A percentile compares a stretch with the other conserved stretches of the same genome.
Conservation (phyloP, 2,329 filamentous ascomycete genomes). For the Teratosphaeria nubilosa region DNA sequence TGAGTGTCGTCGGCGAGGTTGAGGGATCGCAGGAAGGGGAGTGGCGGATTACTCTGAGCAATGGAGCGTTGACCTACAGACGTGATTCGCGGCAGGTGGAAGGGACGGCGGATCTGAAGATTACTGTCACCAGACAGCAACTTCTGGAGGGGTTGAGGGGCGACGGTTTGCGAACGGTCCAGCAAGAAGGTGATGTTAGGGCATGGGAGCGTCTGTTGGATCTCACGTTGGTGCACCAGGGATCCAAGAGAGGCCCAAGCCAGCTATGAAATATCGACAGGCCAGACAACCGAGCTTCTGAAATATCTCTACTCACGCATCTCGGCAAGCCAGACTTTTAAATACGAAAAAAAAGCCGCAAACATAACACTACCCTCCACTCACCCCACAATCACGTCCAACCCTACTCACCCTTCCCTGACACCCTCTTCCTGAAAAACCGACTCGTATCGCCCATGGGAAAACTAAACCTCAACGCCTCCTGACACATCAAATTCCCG, state of each 20-base stretch:
- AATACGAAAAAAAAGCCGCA: too few relatives aligned
- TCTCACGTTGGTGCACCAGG: background rate
- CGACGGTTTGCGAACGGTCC: background rate
- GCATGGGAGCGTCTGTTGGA: background rate
- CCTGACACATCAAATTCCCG: conserved; percentile 33
- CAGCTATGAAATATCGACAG: background rate
- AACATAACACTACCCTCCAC: background rate
- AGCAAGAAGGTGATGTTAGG: background rate
- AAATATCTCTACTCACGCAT: too few relatives aligned
- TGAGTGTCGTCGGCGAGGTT: background rate
- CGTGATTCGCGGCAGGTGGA: background rate
- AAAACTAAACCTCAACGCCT: conserved; percentile 28
- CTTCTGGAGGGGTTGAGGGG: background rate
- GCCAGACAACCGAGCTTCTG: too few relatives aligned
- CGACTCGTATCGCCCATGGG: conserved; percentile 35
- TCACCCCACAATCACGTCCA: background rate
- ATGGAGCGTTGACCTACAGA: background rate
- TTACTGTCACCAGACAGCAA: background rate
- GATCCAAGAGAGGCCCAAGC: background rate
- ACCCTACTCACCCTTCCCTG: background rate
- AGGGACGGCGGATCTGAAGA: background rate
- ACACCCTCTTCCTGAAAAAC: conserved; percentile 27
- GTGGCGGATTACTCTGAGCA: background rate
- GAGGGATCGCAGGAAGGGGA: background rate
- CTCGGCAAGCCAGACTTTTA: too few relatives aligned